Base-by-base conservation (phyloP, 495 filamentous ascomycete genomes). In the Sordaria brevicollis region DNA sequence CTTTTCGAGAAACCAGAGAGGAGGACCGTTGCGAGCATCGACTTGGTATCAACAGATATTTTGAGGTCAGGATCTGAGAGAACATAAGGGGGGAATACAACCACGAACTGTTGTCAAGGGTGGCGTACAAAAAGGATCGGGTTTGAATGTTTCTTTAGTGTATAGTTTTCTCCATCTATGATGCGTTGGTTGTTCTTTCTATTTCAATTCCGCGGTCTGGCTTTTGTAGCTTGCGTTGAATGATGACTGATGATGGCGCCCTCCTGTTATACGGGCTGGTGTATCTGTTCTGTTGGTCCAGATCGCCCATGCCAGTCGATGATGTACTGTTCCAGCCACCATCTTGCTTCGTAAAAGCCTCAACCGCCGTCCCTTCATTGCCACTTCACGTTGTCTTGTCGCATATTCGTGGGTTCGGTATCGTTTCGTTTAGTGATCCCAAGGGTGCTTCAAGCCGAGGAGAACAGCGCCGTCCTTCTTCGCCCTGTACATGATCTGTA, bases 371-470 rank as follows among this genome's bases (percentile, higher is more conserved):
- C 5, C 5, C 49, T n/a, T 13, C 21, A 7, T 62, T 11, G 5
- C 13, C 49, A 62, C 49, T 31, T 62, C 49, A 62, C 25, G 25
- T 31, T 13, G 19, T 25, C 25, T 31, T 13, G 19, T 25, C 25
- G 49, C 15, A 33, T 15, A 62, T 62, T 62, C 25, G 49, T 25
- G 21, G n/a, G n/a, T n/a, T 62, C 49, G 49, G 17, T 31, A 62
- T 13, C 5, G 13, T 31, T n/a, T 54, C 13, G 31, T 57, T 77
- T 69, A 99, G 84, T 99, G 96, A 74, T 99, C 95, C 96, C 96
- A 99, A 67, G 95, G 96, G 78, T 98, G 96, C 82, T 92, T 98
- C 92, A 89, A 94, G 74, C 95, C 95, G 70, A 99, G 74, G 68
- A 99, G 82, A 36, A 88, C 95, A 15, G 95, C 85, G 29, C 87